Evolutionary conservation across 1,284 basidiomycete genomes (phyloP), one percentile per base, ranked within the genome.

Genomic region (Gomphus bonarii): DNA sequence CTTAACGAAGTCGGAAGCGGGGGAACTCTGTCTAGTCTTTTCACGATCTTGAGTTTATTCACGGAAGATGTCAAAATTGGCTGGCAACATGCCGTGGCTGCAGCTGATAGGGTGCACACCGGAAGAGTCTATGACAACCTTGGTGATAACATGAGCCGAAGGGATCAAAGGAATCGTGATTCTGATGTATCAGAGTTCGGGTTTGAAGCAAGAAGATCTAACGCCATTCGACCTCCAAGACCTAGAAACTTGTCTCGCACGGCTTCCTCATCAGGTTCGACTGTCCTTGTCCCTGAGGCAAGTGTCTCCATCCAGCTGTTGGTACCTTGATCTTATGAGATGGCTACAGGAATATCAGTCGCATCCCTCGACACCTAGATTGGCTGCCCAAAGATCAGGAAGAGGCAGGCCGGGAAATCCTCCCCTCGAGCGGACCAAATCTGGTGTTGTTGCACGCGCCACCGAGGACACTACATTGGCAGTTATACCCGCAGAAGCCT

Each of bases 401-500:
- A 30, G 12, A 20, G 38, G 28, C 55, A 55, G 31, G 53, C 60
- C 42, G 46, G 58, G 18, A 12, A 44, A 22, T 20, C 55, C 22
- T 20, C 14, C 46, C 35, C 20, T 22, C 6, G 25, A 53, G 18
- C 50, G 46, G 9, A 47, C 22, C 22, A 40, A 46, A 52, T 9
- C 58, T 63, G 85, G 85, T 6, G 79, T 85, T 3, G 83, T 98
- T 33, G 95, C 94, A 12, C 78, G 95, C 31, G 97, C 95, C 3
- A 88, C 87, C 1, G 88, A 91, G 56, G 95, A 99, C 67, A 93
- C 91, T 3, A 98, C 95, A 0, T 74, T 99, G 8, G 97, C 95
- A n/a, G 95, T 99, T 14, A 98, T 99, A 57, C 97, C 95, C 4
- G 95, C 95, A 1, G 93, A 97, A 68, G 97, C 95, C 3, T 99